Base-by-base conservation (phyloP, 2,329 filamentous ascomycete species). In the Diaporthe australafricana region DNA sequence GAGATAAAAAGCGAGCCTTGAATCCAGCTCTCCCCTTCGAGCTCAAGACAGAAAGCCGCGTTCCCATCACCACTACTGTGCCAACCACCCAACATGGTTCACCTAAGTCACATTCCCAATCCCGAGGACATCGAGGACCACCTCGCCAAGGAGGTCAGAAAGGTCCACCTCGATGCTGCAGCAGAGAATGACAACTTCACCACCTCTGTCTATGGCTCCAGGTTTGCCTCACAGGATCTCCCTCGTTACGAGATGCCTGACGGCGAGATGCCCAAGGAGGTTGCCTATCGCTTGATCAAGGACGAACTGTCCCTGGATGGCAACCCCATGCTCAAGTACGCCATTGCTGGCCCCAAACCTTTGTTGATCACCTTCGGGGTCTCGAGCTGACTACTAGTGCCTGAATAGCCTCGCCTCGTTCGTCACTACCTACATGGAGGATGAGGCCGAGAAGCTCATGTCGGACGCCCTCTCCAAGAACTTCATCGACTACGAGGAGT, bases 231-330 rank as follows among this genome's bases (percentile, higher is more conserved):
- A 40, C 86, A 93, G 79, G 94, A 97, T 78, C 87, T 98, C 52
- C 95, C 95, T 35, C 90, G 88, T 79, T 87, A 93, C 79, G 92
- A 95, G 84, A 98, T 98, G 90, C 95, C 96, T 1, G 94, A 98
- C 77, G 79, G 84, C 25, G 94, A 97, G 83, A 98, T 98, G 95
- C 96, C 96, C 55, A 91, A 90, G 77, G 93, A 97, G 76, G 89
- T 98, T 67, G 96, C 96, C n/a, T 98, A 98, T 82, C 92, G 95
- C 62, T 93, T 98, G 93, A 98, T 98, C 87, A 96, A 94, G 86
- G 96, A 98, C 81, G 94, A 98, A 79, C 87, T 98, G 75, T 96
- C 93, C 75, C 86, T 98, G 67, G 96, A 98, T 80, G 95, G 95
- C 70, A 97, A 96, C 77, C 94, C 95, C 11, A 96, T 95, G 87